These are phyloP conservation scores for Phytophthora kernoviae DNA, from an alignment of 352 stramenopile species.

Conservation along the genomic window DNA sequence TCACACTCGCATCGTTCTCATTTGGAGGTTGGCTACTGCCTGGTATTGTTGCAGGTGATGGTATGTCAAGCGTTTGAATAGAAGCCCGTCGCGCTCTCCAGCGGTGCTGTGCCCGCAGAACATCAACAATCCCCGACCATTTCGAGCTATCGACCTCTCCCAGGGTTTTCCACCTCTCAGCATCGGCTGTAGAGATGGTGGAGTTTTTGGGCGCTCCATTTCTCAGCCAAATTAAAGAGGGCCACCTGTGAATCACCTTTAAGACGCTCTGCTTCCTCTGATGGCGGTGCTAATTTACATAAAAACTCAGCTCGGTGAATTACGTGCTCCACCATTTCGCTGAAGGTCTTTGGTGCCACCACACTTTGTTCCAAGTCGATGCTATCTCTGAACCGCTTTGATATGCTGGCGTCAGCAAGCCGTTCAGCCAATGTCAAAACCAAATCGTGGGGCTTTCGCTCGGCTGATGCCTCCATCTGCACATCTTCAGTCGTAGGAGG, in stretches of 20 bases:
- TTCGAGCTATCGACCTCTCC: conserved; percentile 79
- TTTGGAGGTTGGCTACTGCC: not conserved
- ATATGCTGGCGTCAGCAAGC: not conserved
- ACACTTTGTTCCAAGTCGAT: conserved; percentile 68
- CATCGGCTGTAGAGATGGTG: conserved; percentile 85
- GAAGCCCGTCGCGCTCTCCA: conserved; percentile 64
- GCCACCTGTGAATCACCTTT: conserved; percentile 73
- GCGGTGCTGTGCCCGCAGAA: conserved; percentile 76
- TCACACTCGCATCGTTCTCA: conserved; percentile 11
- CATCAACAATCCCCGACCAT: conserved; percentile 86
- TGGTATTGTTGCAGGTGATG: not conserved
- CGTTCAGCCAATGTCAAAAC: not conserved
- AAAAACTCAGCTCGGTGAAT: conserved; percentile 76
- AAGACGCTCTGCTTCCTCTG: conserved; percentile 69
- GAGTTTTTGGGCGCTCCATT: conserved; percentile 87
- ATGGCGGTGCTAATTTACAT: conserved; percentile 72
- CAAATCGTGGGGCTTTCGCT: not conserved
- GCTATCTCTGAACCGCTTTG: conserved; percentile 19
- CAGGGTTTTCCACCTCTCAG: conserved; percentile 83
- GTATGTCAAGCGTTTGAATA: conserved; percentile 27
- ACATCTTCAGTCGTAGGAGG: conserved; percentile 7
- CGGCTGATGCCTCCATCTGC: not conserved
- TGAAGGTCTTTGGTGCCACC: conserved; percentile 66
- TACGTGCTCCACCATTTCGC: conserved; percentile 69
- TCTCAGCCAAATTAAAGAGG: conserved; percentile 83